A percentile compares a stretch with the other conserved stretches of the same genome.
phyloP scores from a whole-genome alignment of 2,329 filamentous ascomycete genomes.

The Colletotrichum endophyticum region DNA sequence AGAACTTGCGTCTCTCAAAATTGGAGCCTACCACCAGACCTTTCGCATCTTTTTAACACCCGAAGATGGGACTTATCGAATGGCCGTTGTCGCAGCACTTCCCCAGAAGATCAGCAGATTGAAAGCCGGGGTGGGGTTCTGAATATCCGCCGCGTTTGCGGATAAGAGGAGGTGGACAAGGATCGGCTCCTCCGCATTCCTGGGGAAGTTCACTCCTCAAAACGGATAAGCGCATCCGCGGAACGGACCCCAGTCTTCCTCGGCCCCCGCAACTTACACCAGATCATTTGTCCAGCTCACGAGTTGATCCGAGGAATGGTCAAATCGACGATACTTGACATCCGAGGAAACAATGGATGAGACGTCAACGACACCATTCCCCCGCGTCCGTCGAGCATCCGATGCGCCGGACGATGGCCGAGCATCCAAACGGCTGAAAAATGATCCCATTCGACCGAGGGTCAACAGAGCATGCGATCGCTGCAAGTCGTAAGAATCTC shows the following conservation, averaged over 20 bases:
- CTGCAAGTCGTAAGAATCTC: conserved; percentile 25
- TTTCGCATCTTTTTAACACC: not conserved
- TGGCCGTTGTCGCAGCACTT: not conserved
- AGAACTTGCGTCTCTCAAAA: not conserved
- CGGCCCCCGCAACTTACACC: not conserved
- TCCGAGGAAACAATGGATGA: not conserved
- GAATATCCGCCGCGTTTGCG: not conserved
- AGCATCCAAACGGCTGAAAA: not conserved
- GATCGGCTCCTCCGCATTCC: not conserved
- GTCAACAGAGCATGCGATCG: conserved; percentile 26
- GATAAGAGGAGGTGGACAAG: not conserved
- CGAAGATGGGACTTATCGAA: not conserved
- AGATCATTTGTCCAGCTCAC: not conserved
- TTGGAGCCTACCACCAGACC: not conserved
- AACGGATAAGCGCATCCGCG: conserved; percentile 9
- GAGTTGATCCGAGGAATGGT: not conserved
- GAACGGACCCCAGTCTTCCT: not conserved
- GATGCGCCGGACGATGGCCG: not conserved
- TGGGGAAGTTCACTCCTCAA: not conserved
- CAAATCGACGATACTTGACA: not conserved
- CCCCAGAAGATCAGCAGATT: not conserved
- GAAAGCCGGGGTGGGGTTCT: not conserved
- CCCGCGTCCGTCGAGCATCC: not conserved
- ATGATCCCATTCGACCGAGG: not conserved
- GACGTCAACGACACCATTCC: not conserved